Base-by-base conservation (phyloP, 1,284 basidiomycete species). In the Polyporus tsugae region DNA sequence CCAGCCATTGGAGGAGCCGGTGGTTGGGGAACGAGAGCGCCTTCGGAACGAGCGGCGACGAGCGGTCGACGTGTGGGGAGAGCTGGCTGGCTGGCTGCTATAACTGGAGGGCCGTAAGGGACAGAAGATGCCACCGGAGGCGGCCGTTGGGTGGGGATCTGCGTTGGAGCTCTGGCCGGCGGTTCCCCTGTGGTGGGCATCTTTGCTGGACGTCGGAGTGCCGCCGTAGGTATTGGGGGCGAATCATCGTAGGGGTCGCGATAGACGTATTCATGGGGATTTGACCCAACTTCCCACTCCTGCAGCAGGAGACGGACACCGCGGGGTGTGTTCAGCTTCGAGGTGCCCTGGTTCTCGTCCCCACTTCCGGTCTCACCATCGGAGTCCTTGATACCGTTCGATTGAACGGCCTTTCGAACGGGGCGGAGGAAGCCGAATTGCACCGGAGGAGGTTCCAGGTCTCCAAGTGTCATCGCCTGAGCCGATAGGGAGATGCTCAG, bases 351-450 rank as follows among this genome's bases (percentile, higher is more conserved):
- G 2, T 55, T 13, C 33, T 60, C 64, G 17, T 62, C 15, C 36
- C 57, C 64, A 17, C 60, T 25, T 52, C 55, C 75, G 66, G 41
- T 70, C 63, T 72, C 74, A 44, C 68, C 62, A 60, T 82, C 80
- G 70, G 81, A 76, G 60, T 80, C 73, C 19, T 41, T 29, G 38
- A 7, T 3, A 41, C 4, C 22, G 22, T 41, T 25, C 38, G 36
- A 60, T 60, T 42, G 58, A 60, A 39, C 5, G 38, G 67, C 71
- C 64, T 79, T 82, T 35, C 71, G 70, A 42, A 83, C 68, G 1
- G 91, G 91, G 17, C 76, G 85, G 39, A 93, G 78, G 75, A 86
- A 91, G n/a, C 86, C 84, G 77, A 92, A 91, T 4, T 83, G 78
- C 53, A 91, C 76, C 4, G 83, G 80, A 29, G 89, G 85, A 9